A percentile compares a stretch with the other conserved stretches of the same genome.
Evolutionary conservation across 495 filamentous ascomycete species (phyloP).

Genomic region (Aspergillus hancockii): DNA sequence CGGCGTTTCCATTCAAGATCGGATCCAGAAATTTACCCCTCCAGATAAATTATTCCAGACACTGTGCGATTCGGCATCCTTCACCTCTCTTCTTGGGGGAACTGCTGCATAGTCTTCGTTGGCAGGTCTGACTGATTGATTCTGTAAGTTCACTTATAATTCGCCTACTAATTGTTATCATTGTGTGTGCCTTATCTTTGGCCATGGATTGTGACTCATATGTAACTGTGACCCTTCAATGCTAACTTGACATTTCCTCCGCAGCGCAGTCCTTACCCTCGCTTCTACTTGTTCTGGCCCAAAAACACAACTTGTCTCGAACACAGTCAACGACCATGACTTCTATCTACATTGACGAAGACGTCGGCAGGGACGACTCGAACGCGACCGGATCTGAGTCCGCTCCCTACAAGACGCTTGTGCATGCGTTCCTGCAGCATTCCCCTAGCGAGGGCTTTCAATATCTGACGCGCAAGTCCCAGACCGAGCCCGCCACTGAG

Average conservation of each 20-base stretch:
- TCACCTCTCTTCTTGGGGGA: constrained; percentile 10
- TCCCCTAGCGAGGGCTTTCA: constrained; percentile 56
- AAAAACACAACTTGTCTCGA: neutral
- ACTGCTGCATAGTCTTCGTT: neutral
- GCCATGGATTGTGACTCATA: neutral
- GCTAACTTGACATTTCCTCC: neutral
- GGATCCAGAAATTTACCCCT: constrained; percentile 44
- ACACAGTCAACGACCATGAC: constrained; percentile 35
- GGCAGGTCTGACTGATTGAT: constrained; percentile 5
- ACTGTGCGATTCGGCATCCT: constrained; percentile 30
- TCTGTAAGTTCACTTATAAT: constrained; percentile 4
- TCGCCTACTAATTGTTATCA: neutral
- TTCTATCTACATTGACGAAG: constrained; percentile 77
- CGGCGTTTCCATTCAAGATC: constrained; percentile 7
- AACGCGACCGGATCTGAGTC: constrained; percentile 66
- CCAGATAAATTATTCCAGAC: constrained; percentile 17
- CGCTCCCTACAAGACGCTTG: constrained; percentile 77
- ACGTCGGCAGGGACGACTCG: constrained; percentile 70
- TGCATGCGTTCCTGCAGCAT: constrained; percentile 75
- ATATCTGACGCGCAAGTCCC: constrained; percentile 70
- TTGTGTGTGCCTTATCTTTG: neutral
- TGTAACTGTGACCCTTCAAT: constrained; percentile 1
- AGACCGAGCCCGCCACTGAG: constrained; percentile 62
- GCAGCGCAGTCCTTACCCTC: neutral
- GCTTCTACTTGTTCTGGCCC: neutral